phyloP scores from a whole-genome alignment of 179 eudicot genomes.

The Sideroxylon spinosum region DNA sequence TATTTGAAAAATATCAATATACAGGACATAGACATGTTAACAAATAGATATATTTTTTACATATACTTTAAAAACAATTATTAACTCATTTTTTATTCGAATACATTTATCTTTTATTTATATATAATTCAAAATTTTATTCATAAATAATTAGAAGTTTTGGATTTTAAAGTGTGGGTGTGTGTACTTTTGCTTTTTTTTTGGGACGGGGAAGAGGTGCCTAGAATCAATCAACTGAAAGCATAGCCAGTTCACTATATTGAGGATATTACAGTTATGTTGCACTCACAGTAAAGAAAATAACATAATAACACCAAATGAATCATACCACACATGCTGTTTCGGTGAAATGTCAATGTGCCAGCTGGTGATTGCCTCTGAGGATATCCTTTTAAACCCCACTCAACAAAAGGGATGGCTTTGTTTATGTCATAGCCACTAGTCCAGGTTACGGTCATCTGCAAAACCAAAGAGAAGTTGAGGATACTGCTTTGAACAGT shows the following conservation, averaged over 20 bases:
- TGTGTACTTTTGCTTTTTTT: too few relatives aligned
- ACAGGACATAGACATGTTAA: too few relatives aligned
- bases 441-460: slow-evolving; percentile 90
- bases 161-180: too few relatives aligned
- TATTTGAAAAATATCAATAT: too few relatives aligned
- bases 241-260: background rate
- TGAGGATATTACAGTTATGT: background rate
- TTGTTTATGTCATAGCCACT: slow-evolving; percentile 76
- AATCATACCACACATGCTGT: slow-evolving; percentile 64
- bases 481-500: background rate
- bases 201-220: too few relatives aligned
- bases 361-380: slow-evolving; percentile 54
- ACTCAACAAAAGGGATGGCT: slow-evolving; percentile 67
- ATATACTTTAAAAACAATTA: too few relatives aligned
- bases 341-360: slow-evolving; percentile 58
- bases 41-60: too few relatives aligned
- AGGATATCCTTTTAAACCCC: slow-evolving; percentile 39
- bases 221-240: background rate
- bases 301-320: background rate
- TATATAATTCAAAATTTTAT: too few relatives aligned
- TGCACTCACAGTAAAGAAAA: background rate
- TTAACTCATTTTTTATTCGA: too few relatives aligned
- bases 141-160: too few relatives aligned
- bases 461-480: slow-evolving; percentile 1
- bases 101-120: too few relatives aligned